These are phyloP conservation scores for Cercospora brassicicola DNA, from an alignment of 2,329 filamentous ascomycete species.

Conservation along the genomic window DNA sequence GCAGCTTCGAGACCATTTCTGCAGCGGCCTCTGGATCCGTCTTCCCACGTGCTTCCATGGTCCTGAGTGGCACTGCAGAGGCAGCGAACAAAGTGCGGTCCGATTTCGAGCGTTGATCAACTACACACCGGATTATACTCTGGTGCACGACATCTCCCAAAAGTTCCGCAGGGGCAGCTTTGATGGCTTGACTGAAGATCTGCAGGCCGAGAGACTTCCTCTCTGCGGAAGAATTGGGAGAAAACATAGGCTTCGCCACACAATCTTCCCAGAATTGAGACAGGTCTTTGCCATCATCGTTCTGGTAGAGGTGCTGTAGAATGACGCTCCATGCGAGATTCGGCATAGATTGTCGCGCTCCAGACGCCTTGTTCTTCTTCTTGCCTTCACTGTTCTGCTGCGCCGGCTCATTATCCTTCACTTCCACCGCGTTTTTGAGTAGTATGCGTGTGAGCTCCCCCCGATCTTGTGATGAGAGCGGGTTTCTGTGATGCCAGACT, in stretches of 20 bases:
- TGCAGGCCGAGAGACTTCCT: conserved; percentile 92
- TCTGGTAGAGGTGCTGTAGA: conserved; percentile 49
- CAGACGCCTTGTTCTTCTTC: conserved; percentile 58
- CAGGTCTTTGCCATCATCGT: conserved; percentile 53
- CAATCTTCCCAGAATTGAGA: conserved; percentile 80
- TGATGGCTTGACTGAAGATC: conserved; percentile 75
- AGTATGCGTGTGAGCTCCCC: conserved; percentile 71
- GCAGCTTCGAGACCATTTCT: conserved; percentile 64
- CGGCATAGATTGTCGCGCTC: conserved; percentile 67
- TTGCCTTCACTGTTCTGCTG: conserved; percentile 26
- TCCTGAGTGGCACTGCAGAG: conserved; percentile 72
- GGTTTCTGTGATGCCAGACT: conserved; percentile 72
- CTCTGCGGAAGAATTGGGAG: conserved; percentile 75
- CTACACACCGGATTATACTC: conserved; percentile 77
- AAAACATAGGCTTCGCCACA: conserved; percentile 85
- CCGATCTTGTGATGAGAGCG: conserved; percentile 68
- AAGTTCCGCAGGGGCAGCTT: conserved; percentile 52
- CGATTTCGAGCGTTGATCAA: conserved; percentile 76
- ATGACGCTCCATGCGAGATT: conserved; percentile 88
- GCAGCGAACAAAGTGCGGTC: conserved; percentile 79
- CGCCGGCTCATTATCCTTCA: conserved; percentile 42
- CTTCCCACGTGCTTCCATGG: conserved; percentile 65
- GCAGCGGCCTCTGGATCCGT: conserved; percentile 60
- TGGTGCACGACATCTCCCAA: conserved; percentile 70
- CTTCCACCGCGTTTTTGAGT: conserved; percentile 67